Percentiles rank a stretch among this genome's conserved stretches.
Evolutionary conservation across 2,329 filamentous ascomycete species (phyloP).

Genomic region (Pseudonectria foliicola): DNA sequence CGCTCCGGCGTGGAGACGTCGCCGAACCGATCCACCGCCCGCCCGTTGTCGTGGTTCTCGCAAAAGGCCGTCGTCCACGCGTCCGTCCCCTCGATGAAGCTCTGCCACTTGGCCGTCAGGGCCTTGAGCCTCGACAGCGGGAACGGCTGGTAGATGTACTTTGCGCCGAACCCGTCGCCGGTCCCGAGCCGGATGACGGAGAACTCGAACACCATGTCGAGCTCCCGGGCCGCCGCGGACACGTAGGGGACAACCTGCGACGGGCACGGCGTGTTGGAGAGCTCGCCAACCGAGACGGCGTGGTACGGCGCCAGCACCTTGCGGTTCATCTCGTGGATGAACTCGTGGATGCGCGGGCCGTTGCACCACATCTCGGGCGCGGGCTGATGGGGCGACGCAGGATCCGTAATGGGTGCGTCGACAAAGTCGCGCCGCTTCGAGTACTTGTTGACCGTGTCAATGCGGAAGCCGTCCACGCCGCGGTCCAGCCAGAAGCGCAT

Average conservation of each 20-base stretch:
- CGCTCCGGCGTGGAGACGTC: constrained; percentile 35
- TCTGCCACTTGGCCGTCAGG: constrained; percentile 41
- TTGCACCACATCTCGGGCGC: constrained; percentile 48
- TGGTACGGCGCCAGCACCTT: constrained; percentile 47
- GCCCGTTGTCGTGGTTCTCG: constrained; percentile 58
- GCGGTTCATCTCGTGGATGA: constrained; percentile 50
- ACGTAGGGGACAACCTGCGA: constrained; percentile 49
- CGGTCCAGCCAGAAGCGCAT: constrained; percentile 69
- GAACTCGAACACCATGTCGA: constrained; percentile 57
- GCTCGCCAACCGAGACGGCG: constrained; percentile 56
- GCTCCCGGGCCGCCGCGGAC: constrained; percentile 41
- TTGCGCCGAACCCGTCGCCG: constrained; percentile 37
- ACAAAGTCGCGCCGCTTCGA: constrained; percentile 52
- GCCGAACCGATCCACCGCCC: constrained; percentile 49
- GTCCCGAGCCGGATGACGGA: constrained; percentile 48
- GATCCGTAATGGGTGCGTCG: constrained; percentile 41
- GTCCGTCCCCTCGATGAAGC: constrained; percentile 40
- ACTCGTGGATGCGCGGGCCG: constrained; percentile 57
- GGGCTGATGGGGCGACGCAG: constrained; percentile 31
- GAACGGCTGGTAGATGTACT: constrained; percentile 45
- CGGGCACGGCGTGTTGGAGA: constrained; percentile 47
- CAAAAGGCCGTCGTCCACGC: constrained; percentile 54
- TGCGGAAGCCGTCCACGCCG: constrained; percentile 58
- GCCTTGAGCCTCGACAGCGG: constrained; percentile 37
- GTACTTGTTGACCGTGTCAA: constrained; percentile 63